These are phyloP conservation scores for Euphrasia confusa DNA, from an alignment of 257 asterid species.

Conservation along the genomic window DNA sequence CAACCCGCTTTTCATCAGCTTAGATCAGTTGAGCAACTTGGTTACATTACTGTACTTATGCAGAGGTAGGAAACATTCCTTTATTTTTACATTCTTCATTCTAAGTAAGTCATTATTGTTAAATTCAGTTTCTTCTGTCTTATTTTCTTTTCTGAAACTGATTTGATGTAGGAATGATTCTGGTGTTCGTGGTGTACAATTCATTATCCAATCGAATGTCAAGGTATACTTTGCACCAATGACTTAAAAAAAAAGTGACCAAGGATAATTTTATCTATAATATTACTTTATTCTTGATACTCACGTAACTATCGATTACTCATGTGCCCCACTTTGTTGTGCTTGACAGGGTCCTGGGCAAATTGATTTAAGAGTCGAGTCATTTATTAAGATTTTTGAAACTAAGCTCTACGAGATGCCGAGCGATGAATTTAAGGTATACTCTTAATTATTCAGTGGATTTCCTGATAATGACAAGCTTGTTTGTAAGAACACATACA, in stretches of 20 bases:
- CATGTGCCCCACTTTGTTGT: conserved; percentile 18
- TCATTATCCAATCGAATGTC: conserved; percentile 79
- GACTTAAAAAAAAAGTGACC: not conserved
- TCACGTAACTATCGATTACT: conserved; percentile 2
- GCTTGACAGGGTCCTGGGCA: conserved; percentile 82
- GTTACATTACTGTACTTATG: conserved; percentile 85
- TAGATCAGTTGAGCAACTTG: conserved; percentile 99
- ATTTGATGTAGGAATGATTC: conserved; percentile 59
- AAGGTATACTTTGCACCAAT: conserved; percentile 47
- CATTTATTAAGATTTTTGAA: conserved; percentile 80
- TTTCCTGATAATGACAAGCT: conserved; percentile 6
- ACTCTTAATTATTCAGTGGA: conserved; percentile 18
- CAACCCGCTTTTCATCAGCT: conserved; percentile 98
- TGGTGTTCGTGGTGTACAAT: conserved; percentile 91
- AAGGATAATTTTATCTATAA: not conserved
- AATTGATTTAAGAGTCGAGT: conserved; percentile 76
- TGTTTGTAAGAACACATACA: not conserved
- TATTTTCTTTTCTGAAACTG: not conserved
- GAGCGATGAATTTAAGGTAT: conserved; percentile 76
- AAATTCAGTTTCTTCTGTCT: not conserved
- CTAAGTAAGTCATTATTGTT: conserved; percentile 6
- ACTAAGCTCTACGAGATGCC: conserved; percentile 79
- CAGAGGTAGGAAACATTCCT: conserved; percentile 51
- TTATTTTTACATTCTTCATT: not conserved
- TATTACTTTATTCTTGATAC: not conserved